Base-by-base conservation (phyloP, 1,139 yeast genomes). In the Yamadazyma taylorii region DNA sequence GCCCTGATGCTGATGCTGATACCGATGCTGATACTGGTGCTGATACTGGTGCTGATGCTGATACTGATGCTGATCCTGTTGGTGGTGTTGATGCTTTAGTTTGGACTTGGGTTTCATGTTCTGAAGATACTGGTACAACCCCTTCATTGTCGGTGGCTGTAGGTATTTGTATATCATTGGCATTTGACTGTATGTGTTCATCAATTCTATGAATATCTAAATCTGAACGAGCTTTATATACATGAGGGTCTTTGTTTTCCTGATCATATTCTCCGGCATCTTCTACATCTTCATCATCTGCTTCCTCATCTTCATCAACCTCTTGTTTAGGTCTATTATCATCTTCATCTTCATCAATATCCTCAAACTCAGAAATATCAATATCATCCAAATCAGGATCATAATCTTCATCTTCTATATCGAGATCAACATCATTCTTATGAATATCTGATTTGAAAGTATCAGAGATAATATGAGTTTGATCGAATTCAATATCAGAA, bases 211-310 rank as follows among this genome's bases (percentile, higher is more conserved):
- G 21, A 19, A 8, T 5, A 19, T 19, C 21, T 19, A 14, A 30
- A 12, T 19, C 8, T 5, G 21, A 19, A 8, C 8, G 21, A 19
- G 21, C 8, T 19, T 19, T 19, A 8, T 19, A 19, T 19, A 8
- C 8, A 19, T 8, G 21, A 19, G 17, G 17, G 24, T 32, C 34
- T 30, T 34, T 35, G 3, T 42, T 31, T 30, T 38, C 40, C 21
- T 27, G 33, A 29, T 63, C 67, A 32, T 62, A 66, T 32, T 56
- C n/a, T n/a, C n/a, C n/a, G n/a, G n/a, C 58, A 11, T 52, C 60
- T 27, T 57, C 60, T 14, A 53, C 60, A 12, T 57, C 60, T 14
- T 53, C 60, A 12, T 58, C 60, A n/a, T 41, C 46, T 21, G 8
- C 21, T 8, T 19, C 58, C 10, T 52, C 60, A 27, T 57, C 60